Base-by-base conservation (phyloP, 2,329 filamentous ascomycete genomes). In the Monosporascus cannonballus region DNA sequence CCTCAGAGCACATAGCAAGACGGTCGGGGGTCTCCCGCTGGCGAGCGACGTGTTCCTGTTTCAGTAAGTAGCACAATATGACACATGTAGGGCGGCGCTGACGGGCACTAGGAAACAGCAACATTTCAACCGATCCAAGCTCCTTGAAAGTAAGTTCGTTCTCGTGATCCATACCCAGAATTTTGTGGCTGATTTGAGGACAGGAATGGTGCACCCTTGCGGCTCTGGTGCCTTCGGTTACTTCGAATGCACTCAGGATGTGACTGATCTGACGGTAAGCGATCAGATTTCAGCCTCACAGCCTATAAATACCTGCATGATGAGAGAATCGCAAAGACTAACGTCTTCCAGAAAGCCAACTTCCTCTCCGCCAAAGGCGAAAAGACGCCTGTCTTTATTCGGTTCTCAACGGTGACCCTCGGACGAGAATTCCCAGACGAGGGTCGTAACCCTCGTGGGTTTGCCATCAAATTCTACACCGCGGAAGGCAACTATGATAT, bases 391-490 rank as follows among this genome's bases (percentile, higher is more conserved):
- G 67, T 78, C 6, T 83, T 84, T 53, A 67, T 77, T 18, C 77
- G 80, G 9, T 81, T 84, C 61, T 84, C 80, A 0, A 84, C 60
- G 7, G 61, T 62, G 2, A 60, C 52, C 8, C 48, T 54, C 9
- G 61, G 59, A 36, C 49, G 55, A 18, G 65, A 62, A 34, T 63
- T 52, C 15, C 56, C 69, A 47, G 76, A 76, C 47, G 73, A 77
- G 22, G 59, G 54, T 36, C 24, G 59, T 49, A 51, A 57, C 46
- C 83, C 83, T 37, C 76, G 83, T 61, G 84, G 85, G 4, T 87
- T 87, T 62, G 76, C 82, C 6, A 72, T 85, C 63, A 87, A 87
- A 70, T 84, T 87, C 70, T 77, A 84, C 45, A 86, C 84, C 0
- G 77, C 83, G 5, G 80, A 87, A 61, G 84, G 84, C 47, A 87